Evolutionary conservation across 2,329 filamentous ascomycete genomes (phyloP).

Genomic region (Macrophomina pseudophaseolina): DNA sequence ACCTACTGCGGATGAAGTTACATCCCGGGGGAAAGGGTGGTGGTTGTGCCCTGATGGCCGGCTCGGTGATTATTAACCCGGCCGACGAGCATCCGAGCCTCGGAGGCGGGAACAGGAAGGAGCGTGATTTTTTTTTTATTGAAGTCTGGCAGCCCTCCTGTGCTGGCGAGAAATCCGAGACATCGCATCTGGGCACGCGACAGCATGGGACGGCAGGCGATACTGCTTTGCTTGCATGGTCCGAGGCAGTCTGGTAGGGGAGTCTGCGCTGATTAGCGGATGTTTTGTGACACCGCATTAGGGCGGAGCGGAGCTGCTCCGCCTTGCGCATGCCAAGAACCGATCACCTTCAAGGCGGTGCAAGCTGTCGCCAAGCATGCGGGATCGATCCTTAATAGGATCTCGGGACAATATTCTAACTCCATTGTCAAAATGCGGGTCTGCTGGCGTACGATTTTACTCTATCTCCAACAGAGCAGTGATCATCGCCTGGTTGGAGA

Average conservation of each 20-base stretch:
- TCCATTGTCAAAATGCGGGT: background rate
- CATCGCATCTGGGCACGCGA: too few relatives aligned
- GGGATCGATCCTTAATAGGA: background rate
- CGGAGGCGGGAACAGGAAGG: background rate
- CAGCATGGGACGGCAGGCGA: too few relatives aligned
- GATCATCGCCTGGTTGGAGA: background rate
- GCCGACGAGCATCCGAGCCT: background rate
- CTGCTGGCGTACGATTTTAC: background rate
- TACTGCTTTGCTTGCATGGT: too few relatives aligned
- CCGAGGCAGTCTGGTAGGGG: background rate
- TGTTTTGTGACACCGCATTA: background rate
- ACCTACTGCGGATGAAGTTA: too few relatives aligned
- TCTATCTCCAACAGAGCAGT: background rate
- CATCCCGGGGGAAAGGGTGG: background rate
- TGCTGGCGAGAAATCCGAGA: too few relatives aligned
- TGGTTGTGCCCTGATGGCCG: too few relatives aligned
- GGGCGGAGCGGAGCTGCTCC: conserved; percentile 1
- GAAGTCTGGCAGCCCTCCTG: too few relatives aligned
- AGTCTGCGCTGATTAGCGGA: background rate
- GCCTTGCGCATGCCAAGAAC: background rate
- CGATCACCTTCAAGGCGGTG: background rate
- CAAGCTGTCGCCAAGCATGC: conserved; percentile 10
- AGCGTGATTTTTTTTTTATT: too few relatives aligned
- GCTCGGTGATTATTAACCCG: background rate
- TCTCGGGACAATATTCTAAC: background rate